Evolutionary conservation across 2,329 filamentous ascomycete species (phyloP).

Genomic region (Thelonectria olida): DNA sequence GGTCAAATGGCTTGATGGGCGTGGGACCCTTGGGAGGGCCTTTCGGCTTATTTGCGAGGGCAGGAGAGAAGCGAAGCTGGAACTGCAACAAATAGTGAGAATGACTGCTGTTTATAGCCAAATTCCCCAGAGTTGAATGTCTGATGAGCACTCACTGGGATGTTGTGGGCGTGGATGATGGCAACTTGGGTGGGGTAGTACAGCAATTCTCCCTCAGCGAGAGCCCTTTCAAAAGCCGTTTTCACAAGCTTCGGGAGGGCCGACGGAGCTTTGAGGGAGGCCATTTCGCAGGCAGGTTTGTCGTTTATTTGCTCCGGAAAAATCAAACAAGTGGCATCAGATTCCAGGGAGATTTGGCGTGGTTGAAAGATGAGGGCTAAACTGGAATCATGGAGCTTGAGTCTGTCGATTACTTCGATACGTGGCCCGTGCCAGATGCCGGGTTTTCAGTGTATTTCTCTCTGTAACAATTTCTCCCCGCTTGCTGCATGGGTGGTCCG

Average conservation of each 20-base stretch:
- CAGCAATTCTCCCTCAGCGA: constrained; percentile 57
- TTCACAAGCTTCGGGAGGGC: constrained; percentile 63
- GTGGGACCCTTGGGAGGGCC: constrained; percentile 44
- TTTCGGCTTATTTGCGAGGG: constrained; percentile 74
- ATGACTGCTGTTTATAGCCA: background rate
- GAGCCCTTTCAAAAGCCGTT: constrained; percentile 58
- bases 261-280: constrained; percentile 51
- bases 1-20: constrained; percentile 60
- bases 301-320: background rate
- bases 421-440: background rate
- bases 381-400: background rate
- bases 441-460: too few species aligned
- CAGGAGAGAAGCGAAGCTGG: constrained; percentile 76
- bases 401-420: background rate
- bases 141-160: constrained; percentile 51
- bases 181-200: constrained; percentile 65
- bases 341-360: background rate
- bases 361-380: background rate
- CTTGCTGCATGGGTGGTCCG: too few species aligned
- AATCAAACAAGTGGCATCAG: background rate
- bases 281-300: constrained; percentile 42
- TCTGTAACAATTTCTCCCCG: too few species aligned
- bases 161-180: constrained; percentile 53
- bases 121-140: background rate
- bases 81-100: constrained; percentile 58